Evolutionary conservation across 495 filamentous ascomycete species (phyloP).

Genomic region (Penicillium canariense): DNA sequence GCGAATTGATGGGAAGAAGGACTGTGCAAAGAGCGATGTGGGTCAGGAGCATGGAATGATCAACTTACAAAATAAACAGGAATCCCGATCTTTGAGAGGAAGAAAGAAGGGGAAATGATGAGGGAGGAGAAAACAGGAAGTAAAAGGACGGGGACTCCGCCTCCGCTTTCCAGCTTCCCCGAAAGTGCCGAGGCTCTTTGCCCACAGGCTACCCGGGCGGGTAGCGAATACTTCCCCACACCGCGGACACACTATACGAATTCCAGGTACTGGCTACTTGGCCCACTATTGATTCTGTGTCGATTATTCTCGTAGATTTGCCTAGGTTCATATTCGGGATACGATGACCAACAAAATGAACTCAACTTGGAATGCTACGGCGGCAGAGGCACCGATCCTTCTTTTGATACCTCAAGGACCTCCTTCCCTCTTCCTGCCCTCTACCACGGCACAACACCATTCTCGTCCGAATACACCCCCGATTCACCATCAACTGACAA

Average conservation of each 20-base stretch:
- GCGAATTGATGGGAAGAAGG: neutral
- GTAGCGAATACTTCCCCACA: conserved; percentile 13
- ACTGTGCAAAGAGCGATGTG: neutral
- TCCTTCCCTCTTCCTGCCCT: no score
- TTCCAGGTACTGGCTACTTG: conserved; percentile 6
- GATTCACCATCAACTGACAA: conserved; percentile 25
- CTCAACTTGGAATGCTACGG: no score
- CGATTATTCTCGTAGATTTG: neutral
- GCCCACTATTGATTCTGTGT: neutral
- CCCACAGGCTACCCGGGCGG: conserved; percentile 6
- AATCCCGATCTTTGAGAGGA: neutral
- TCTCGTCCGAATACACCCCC: conserved; percentile 22
- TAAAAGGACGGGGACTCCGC: conserved; percentile 16
- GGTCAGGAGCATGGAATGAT: neutral
- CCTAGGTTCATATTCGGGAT: conserved; percentile 14
- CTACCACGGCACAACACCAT: conserved; percentile 25
- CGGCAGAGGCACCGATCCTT: no score
- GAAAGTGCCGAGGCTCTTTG: conserved; percentile 30
- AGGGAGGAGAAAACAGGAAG: conserved; percentile 2
- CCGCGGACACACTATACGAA: neutral
- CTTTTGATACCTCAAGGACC: no score
- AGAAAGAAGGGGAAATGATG: neutral
- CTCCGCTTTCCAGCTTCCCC: conserved; percentile 20
- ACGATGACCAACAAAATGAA: no score
- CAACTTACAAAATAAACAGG: conserved; percentile 17